Evolutionary conservation across 1,139 yeast genomes (phyloP).

Genomic region (Suhomyces panamericanus): DNA sequence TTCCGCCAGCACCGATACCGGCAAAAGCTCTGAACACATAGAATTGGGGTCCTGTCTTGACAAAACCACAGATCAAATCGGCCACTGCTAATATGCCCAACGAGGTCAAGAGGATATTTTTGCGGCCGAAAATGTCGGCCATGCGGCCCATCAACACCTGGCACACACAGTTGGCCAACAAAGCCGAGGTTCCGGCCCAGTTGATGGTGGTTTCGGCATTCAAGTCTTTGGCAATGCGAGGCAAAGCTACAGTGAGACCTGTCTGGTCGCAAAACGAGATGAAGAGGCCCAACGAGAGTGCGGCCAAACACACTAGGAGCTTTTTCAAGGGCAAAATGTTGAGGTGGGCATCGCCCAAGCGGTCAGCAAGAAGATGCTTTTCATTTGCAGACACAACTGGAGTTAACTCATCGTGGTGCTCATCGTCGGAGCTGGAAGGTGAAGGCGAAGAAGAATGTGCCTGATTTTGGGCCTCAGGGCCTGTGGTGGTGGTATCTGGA

Average conservation of each 20-base stretch:
- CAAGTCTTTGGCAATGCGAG: constrained; percentile 38
- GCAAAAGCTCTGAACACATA: constrained; percentile 23
- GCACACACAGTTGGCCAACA: constrained; percentile 47
- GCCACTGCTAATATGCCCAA: constrained; percentile 18
- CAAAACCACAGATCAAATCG: constrained; percentile 23
- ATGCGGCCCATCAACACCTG: constrained; percentile 48
- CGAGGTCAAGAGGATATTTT: constrained; percentile 19
- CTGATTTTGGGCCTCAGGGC: not conserved
- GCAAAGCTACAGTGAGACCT: constrained; percentile 41
- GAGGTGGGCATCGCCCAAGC: constrained; percentile 31
- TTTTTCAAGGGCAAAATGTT: constrained; percentile 28
- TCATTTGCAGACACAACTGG: constrained; percentile 4
- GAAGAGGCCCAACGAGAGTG: constrained; percentile 30
- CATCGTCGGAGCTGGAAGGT: not conserved
- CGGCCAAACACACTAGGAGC: constrained; percentile 27
- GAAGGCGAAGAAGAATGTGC: not conserved
- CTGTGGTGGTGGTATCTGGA: not conserved
- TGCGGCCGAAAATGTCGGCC: constrained; percentile 26
- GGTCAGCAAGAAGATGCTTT: constrained; percentile 19
- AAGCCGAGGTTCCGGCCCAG: constrained; percentile 54
- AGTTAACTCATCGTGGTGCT: not conserved
- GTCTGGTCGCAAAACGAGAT: constrained; percentile 45
- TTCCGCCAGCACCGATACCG: constrained; percentile 25
- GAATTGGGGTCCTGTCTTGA: constrained; percentile 21
- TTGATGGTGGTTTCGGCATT: constrained; percentile 41